Evolutionary conservation across 495 filamentous ascomycete species (phyloP).

Genomic region (Neurospora sp.): DNA sequence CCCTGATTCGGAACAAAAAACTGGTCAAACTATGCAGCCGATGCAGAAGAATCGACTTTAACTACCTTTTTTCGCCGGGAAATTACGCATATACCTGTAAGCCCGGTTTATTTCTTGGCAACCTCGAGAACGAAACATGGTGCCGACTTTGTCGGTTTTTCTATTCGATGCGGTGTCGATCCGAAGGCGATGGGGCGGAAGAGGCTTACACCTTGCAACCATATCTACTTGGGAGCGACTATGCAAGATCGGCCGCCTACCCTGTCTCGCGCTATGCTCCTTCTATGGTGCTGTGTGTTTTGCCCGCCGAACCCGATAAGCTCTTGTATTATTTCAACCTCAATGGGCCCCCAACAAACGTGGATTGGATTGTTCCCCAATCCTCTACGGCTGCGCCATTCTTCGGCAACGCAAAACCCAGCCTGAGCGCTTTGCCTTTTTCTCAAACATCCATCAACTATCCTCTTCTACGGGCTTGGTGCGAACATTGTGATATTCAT

Average conservation of each 20-base stretch:
- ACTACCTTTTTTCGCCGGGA: too few species aligned
- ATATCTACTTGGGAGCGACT: fast-evolving
- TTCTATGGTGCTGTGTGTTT: not conserved
- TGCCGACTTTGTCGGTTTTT: not conserved
- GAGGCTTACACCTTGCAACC: not conserved
- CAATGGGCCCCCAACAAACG: too few species aligned
- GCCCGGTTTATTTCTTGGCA: too few species aligned
- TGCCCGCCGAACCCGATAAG: too few species aligned
- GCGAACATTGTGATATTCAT: not conserved
- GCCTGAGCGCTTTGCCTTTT: not conserved
- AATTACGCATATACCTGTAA: too few species aligned
- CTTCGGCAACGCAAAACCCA: not conserved
- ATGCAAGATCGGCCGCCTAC: not conserved
- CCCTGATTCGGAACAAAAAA: too few species aligned
- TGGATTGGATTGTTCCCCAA: not conserved
- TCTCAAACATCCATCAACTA: not conserved
- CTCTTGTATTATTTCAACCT: too few species aligned
- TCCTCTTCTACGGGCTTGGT: not conserved
- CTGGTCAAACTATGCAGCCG: too few species aligned
- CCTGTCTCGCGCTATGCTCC: not conserved
- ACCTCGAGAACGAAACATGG: not conserved
- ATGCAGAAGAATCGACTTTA: too few species aligned
- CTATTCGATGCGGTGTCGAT: not conserved
- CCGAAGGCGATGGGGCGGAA: not conserved
- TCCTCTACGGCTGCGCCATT: not conserved